Base-by-base conservation (phyloP, 345 rosid species). In the Aquilaria sinensis region DNA sequence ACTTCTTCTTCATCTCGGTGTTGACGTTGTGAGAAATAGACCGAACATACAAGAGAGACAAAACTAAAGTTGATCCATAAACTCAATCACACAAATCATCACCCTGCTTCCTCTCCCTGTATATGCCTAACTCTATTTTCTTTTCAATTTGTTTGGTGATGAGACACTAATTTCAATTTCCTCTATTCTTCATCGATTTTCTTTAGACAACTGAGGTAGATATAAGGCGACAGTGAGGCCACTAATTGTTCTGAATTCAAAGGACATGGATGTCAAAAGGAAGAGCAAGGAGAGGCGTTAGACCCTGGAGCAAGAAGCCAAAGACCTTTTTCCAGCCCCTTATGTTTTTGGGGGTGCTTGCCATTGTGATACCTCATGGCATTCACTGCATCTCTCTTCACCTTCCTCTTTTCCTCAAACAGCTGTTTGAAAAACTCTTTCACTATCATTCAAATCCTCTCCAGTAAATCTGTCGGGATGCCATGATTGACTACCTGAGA, bases 281-380 rank as follows among this genome's bases (percentile, higher is more conserved):
- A 1, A 81, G 74, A 50, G 87, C 85, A 13, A 85, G 87, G 33
- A 85, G 10, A 11, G 78, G 6, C 13, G 78, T 77, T 0, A 87
- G 85, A 60, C 85, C 81, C 57, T 78, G 72, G 43, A 77, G 58
- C 54, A 70, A 70, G 47, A 79, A 49, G 69, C 85, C 89, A 48
- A 88, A 88, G 5, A 85, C 85, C 65, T 87, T 83, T 60, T 77
- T 82, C 88, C 82, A 87, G 61, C 81, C 88, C 73, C 82, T 84
- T 5, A 84, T 77, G 56, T 80, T 87, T 74, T 83, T 80, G 1
- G 8, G 88, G 84, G 59, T 80, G 90, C 68, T 88, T 87, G 47
- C 73, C 62, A 43, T 88, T 87, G 64, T 83, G 72, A 64, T 85
- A 88, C 50, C 91, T 87, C 45, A 81, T 65, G 2, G 77, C 73